A percentile compares a stretch with the other conserved stretches of the same genome.
Conservation (phyloP, 768 basidiomycete species). For the Suillus subluteus region DNA sequence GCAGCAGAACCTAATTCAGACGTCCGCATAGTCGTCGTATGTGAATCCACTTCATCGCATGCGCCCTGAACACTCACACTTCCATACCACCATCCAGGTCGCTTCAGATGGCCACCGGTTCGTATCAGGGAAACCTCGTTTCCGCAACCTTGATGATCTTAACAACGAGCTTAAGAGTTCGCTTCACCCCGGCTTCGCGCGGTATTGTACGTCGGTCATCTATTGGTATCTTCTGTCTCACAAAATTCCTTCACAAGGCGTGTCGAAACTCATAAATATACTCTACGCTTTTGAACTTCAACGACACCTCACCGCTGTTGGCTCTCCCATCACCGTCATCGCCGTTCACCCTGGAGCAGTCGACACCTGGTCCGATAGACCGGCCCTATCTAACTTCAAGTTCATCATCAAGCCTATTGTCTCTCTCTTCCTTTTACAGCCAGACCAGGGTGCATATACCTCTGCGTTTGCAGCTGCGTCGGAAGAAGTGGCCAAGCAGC, state of each 20-base stretch:
- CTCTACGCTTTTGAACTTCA: conserved; percentile 57
- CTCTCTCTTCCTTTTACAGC: conserved; percentile 21
- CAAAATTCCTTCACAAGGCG: conserved; percentile 33
- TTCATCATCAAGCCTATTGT: conserved; percentile 25
- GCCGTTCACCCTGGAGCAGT: conserved; percentile 36
- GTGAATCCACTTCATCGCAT: conserved; percentile 17
- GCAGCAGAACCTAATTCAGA: conserved; percentile 51
- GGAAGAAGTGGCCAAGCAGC: conserved; percentile 21
- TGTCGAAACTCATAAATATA: conserved; percentile 54
- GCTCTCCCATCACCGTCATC: conserved; percentile 32
- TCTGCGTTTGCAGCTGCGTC: conserved; percentile 36
- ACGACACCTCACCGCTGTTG: conserved; percentile 41
- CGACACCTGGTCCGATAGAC: conserved; percentile 20
- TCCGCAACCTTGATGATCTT: conserved; percentile 38
- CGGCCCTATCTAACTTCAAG: conserved; percentile 4
- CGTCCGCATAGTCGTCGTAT: conserved; percentile 62
- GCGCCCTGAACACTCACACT: not conserved
- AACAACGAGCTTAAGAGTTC: conserved; percentile 38
- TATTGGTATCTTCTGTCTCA: not conserved
- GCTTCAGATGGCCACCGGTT: conserved; percentile 33
- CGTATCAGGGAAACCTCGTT: conserved; percentile 25
- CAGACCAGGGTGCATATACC: conserved; percentile 31
- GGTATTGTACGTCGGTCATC: conserved; percentile 36
- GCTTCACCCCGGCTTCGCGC: conserved; percentile 19
- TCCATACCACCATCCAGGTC: conserved; percentile 29